phyloP scores from a whole-genome alignment of 768 basidiomycete genomes.

The Exsudoporus frostii region DNA sequence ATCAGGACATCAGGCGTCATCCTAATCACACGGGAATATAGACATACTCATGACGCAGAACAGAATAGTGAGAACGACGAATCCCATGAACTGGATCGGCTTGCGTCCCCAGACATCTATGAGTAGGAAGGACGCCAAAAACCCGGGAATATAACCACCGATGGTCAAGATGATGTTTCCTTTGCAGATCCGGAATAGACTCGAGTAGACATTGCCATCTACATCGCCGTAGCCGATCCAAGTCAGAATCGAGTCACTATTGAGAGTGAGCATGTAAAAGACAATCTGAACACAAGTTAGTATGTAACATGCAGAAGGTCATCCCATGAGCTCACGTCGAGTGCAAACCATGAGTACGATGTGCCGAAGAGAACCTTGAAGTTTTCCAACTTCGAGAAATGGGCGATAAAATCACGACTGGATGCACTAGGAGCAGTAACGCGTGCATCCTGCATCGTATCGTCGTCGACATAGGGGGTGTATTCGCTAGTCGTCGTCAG shows the following conservation, averaged over 20 bases:
- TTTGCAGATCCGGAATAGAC: conserved; percentile 54
- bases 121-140: conserved; percentile 47
- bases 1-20: background rate
- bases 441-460: conserved; percentile 42
- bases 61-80: conserved; percentile 57
- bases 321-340: conserved; percentile 58
- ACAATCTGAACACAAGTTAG: conserved; percentile 50
- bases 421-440: conserved; percentile 65
- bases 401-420: conserved; percentile 55
- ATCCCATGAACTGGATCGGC: conserved; percentile 75
- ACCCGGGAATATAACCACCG: conserved; percentile 77
- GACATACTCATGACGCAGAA: conserved; percentile 63
- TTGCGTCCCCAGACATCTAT: conserved; percentile 78
- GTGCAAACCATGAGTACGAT: conserved; percentile 82
- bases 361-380: conserved; percentile 72
- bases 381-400: conserved; percentile 74
- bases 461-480: conserved; percentile 50
- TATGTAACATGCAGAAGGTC: background rate
- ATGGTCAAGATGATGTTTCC: conserved; percentile 70
- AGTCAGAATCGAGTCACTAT: conserved; percentile 38
- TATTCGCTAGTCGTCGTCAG: conserved; percentile 43
- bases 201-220: conserved; percentile 39
- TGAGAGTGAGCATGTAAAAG: conserved; percentile 82
- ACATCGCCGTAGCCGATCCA: background rate
- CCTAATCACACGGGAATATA: background rate